Conservation (phyloP, 352 stramenopile species). For the Phytophthora brassicae region DNA sequence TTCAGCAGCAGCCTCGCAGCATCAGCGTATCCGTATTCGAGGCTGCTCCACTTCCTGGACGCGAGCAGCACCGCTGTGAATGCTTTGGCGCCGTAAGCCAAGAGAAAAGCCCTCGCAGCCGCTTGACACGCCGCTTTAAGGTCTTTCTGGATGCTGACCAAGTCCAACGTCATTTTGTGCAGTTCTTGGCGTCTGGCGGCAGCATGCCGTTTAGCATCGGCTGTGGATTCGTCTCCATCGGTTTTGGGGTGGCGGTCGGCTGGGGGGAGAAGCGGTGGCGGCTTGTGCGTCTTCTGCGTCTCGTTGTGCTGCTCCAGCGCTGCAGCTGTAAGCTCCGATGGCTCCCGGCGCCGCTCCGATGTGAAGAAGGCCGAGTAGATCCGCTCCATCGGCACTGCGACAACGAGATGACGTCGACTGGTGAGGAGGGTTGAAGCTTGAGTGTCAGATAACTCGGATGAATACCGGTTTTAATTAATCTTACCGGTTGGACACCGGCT, state of each 20-base stretch:
- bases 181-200: constrained; percentile 40
- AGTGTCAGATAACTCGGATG: not conserved
- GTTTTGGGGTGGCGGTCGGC: constrained; percentile 13
- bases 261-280: constrained; percentile 1
- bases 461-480: not conserved
- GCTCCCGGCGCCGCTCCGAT: constrained; percentile 40
- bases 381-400: constrained; percentile 64
- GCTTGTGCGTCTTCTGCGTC: constrained; percentile 30
- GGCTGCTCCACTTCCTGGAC: constrained; percentile 75
- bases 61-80: constrained; percentile 80
- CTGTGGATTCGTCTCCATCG: constrained; percentile 16
- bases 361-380: constrained; percentile 89
- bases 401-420: no score
- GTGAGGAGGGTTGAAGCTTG: constrained; percentile 9
- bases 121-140: constrained; percentile 51
- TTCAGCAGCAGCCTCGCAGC: constrained; percentile 66
- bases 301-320: constrained; percentile 72
- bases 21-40: constrained; percentile 79
- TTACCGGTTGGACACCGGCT: no score
- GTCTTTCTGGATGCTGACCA: constrained; percentile 41
- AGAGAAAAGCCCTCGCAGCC: constrained; percentile 54
- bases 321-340: constrained; percentile 53
- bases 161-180: constrained; percentile 33
- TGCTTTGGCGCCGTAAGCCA: constrained; percentile 81
- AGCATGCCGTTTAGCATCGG: constrained; percentile 33